These are phyloP conservation scores for Yamagishiella unicocca DNA, from an alignment of 139 green algal species.

Conservation along the genomic window DNA sequence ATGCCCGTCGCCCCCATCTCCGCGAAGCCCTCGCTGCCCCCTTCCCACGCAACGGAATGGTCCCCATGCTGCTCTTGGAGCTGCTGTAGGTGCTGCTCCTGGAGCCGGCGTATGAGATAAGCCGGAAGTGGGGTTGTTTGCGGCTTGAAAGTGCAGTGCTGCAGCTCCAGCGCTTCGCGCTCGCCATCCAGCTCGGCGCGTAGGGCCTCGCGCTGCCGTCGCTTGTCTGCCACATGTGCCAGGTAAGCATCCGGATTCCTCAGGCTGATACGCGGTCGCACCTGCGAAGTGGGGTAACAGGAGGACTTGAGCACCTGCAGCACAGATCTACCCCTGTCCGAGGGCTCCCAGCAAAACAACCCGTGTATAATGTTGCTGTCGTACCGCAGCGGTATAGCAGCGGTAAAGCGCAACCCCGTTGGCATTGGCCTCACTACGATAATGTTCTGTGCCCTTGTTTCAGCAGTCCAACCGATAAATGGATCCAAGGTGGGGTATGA, in stretches of 20 bases:
- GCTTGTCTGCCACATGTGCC: conserved; percentile 35
- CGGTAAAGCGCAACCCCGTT: too few relatives aligned
- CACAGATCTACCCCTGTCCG: too few relatives aligned
- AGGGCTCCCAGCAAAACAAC: too few relatives aligned
- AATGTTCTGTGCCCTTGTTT: too few relatives aligned
- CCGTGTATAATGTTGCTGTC: too few relatives aligned
- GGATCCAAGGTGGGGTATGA: too few relatives aligned
- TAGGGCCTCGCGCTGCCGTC: conserved; percentile 15
- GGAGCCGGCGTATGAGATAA: conserved; percentile 44
- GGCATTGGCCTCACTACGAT: too few relatives aligned
- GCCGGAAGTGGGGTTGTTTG: conserved; percentile 49
- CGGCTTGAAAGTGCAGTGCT: conserved; percentile 55
- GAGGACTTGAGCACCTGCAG: too few relatives aligned
- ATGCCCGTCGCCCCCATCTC: conserved; percentile 4
- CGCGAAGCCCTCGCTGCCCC: not conserved
- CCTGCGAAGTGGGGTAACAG: conserved; percentile 9
- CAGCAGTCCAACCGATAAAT: too few relatives aligned
- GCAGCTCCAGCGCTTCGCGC: conserved; percentile 45
- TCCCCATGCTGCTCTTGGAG: not conserved
- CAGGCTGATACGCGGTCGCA: conserved; percentile 40
- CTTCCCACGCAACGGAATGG: not conserved
- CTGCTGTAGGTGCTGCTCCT: conserved; percentile 30
- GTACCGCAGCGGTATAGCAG: too few relatives aligned
- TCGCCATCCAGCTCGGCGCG: conserved; percentile 4
- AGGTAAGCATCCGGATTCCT: conserved; percentile 43